Percentiles rank a stretch among this genome's conserved stretches.
These are phyloP conservation scores for Fusarium albosuccineum DNA, from an alignment of 2,329 filamentous ascomycete genomes.

Conservation along the genomic window DNA sequence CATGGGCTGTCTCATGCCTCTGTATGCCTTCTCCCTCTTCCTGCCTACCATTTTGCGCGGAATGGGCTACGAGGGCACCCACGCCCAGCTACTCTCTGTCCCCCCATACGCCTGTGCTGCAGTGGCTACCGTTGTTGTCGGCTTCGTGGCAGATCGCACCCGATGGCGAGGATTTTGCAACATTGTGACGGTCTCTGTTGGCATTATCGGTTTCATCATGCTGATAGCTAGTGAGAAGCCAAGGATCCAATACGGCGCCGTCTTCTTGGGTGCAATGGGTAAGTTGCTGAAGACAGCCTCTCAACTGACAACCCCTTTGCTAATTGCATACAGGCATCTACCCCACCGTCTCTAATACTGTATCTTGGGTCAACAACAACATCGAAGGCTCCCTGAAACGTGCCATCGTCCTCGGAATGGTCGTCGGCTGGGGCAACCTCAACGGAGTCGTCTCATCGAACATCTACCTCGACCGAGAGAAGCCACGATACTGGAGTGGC, in stretches of 20 bases:
- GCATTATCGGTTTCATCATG: conserved; percentile 76
- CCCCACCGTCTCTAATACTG: conserved; percentile 77
- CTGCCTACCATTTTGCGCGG: conserved; percentile 67
- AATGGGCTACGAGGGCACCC: conserved; percentile 52
- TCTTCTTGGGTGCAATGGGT: conserved; percentile 72
- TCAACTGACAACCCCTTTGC: rapidly evolving
- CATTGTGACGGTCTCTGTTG: conserved; percentile 71
- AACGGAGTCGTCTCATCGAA: conserved; percentile 76
- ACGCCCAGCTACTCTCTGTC: conserved; percentile 69
- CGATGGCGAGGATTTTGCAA: conserved; percentile 75
- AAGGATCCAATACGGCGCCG: conserved; percentile 74
- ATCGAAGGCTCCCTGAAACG: conserved; percentile 72
- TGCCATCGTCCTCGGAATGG: conserved; percentile 78
- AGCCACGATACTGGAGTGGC: conserved; percentile 57
- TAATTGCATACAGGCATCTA: conserved; percentile 71
- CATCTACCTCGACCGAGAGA: conserved; percentile 65
- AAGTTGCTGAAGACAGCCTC: rapidly evolving
- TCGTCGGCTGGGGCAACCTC: conserved; percentile 84
- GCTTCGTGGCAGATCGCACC: conserved; percentile 75
- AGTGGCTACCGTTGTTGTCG: conserved; percentile 71
- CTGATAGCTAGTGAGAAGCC: conserved; percentile 67
- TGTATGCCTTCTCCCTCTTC: conserved; percentile 68
- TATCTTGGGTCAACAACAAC: conserved; percentile 79
- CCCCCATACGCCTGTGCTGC: conserved; percentile 73
- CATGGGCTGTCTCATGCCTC: conserved; percentile 61